Evolutionary conservation across 2,329 filamentous ascomycete genomes (phyloP), one percentile per base, ranked within the genome.

Genomic region (Cryphonectria carpinicola): DNA sequence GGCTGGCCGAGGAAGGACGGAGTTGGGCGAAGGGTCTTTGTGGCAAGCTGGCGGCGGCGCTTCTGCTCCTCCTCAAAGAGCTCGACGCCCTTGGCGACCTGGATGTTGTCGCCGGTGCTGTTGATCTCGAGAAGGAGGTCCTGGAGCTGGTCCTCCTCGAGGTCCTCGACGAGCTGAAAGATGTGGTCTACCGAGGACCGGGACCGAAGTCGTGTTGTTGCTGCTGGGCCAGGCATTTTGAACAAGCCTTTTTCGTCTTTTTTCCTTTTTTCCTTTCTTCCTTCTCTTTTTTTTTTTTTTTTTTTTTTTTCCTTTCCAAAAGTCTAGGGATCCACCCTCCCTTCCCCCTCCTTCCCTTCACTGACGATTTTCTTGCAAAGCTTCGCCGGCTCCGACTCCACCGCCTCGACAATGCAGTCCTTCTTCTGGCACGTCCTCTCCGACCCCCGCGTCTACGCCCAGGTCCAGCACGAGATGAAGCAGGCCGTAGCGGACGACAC

Each of bases 381-480:
- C 73, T 86, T 89, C 75, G 87, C 87, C 22, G 88, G 88, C 37
- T 88, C 88, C 28, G 88, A 90, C 78, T 88, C 87, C 0, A 89
- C 88, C 0, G 87, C 88, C 14, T 87, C 85, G 10, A 87, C 85
- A 0, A 87, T 88, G 85, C 85, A 87, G 73, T 87, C 85, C 69
- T 86, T 87, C 77, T 86, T 86, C 79, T 85, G 83, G 80, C 82
- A 83, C 58, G 79, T 85, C 0, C 80, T 88, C 13, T 81, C 84
- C 52, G 81, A 83, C 32, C 78, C 80, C 1, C 77, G 74, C 0
- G 80, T 86, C 14, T 84, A 86, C 73, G 67, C 74, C 2, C 72
- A 73, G 5, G 76, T 88, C 0, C 73, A 79, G 0, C 65, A 77
- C 25, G 87, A 88, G 75, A 81, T 89, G 32, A 77, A 81, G 14